Percentiles rank a stretch among this genome's conserved stretches.
These are phyloP conservation scores for Crithidia expoeki DNA, from an alignment of 208 protist genomes.

Conservation along the genomic window DNA sequence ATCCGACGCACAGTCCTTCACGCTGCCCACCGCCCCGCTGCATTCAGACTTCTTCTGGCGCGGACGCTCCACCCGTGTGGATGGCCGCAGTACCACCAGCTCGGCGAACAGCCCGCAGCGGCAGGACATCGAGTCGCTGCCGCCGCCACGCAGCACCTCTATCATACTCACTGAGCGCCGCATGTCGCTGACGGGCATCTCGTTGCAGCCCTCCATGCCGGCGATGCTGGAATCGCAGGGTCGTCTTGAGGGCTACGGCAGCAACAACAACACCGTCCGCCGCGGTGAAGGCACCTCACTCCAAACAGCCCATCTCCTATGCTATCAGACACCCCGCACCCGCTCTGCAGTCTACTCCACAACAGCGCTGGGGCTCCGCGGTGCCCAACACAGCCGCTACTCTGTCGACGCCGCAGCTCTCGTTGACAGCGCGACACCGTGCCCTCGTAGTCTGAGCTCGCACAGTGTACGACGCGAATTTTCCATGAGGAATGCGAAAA, in stretches of 20 bases:
- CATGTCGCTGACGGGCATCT: not conserved
- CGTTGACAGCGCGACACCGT: not conserved
- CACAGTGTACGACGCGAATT: constrained; percentile 4
- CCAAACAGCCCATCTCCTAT: not conserved
- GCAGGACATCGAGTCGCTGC: constrained; percentile 14
- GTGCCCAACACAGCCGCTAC: not conserved
- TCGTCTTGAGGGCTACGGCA: not conserved
- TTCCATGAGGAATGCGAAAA: not conserved
- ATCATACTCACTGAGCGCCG: constrained; percentile 1
- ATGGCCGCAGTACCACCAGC: constrained; percentile 1
- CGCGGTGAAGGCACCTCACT: not conserved
- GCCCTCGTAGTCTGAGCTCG: constrained; percentile 16
- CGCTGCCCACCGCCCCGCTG: not conserved
- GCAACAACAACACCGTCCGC: not conserved
- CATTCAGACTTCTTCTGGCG: not conserved
- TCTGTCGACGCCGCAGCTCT: not conserved
- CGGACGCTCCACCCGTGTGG: not conserved
- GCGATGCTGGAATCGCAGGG: not conserved
- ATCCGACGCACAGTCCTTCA: constrained; percentile 1
- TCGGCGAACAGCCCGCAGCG: constrained; percentile 5
- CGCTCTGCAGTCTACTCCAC: constrained; percentile 2
- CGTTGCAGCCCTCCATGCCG: not conserved
- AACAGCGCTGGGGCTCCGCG: not conserved
- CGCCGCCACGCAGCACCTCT: constrained; percentile 2
- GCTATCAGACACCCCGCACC: not conserved